Evolutionary conservation across 306 rosid species (phyloP).

Genomic region (Styphnolobium japonicum): DNA sequence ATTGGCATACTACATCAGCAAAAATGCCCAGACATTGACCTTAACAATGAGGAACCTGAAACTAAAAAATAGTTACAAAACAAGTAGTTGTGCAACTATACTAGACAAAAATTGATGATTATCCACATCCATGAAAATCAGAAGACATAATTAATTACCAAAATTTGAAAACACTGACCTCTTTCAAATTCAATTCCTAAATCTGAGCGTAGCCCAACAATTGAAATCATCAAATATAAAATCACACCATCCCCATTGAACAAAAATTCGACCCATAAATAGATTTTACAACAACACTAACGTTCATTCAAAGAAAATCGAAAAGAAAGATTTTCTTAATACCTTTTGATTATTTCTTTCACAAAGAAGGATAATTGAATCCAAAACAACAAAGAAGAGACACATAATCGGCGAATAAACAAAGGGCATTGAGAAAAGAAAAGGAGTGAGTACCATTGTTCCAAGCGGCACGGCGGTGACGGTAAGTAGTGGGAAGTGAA

Average conservation of each 20-base stretch:
- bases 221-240: not conserved
- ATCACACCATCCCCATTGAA: not conserved
- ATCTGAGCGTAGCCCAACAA: not conserved
- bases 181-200: not conserved
- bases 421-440: not conserved
- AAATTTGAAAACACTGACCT: not conserved
- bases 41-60: not conserved
- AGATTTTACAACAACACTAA: not conserved
- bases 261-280: not conserved
- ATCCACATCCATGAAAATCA: not conserved
- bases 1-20: not conserved
- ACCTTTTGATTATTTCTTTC: not conserved
- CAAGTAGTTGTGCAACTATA: not conserved
- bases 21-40: not conserved
- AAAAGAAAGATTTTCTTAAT: not conserved
- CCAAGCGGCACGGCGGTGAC: not conserved
- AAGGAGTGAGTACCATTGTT: conserved; percentile 29
- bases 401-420: too few species aligned
- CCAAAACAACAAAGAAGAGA: not conserved
- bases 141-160: not conserved
- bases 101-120: not conserved
- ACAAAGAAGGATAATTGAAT: not conserved
- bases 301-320: not conserved
- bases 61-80: not conserved
- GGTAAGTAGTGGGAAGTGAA: not conserved